phyloP scores from a whole-genome alignment of 2,329 filamentous ascomycete genomes.

The Zymoseptoria ardabiliae region DNA sequence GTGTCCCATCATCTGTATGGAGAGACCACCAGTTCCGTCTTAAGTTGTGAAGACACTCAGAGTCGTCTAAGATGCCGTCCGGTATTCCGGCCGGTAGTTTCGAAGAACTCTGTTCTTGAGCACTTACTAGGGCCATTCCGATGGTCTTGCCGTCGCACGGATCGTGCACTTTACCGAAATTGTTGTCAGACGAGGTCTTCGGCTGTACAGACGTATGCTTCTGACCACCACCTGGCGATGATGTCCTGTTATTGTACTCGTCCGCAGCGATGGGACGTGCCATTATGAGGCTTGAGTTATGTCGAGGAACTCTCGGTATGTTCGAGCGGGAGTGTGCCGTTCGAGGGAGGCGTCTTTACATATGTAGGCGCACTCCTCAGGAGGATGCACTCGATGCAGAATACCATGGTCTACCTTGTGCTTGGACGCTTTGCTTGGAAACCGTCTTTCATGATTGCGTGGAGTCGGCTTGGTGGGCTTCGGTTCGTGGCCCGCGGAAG shows the following conservation, averaged over 20 bases:
- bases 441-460: not conserved
- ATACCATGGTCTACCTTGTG: not conserved
- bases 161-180: not conserved
- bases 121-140: not conserved
- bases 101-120: not conserved
- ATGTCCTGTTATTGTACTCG: not conserved
- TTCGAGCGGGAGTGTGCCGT: too few species aligned
- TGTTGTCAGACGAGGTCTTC: not conserved
- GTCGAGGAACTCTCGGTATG: too few species aligned
- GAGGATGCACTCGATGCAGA: not conserved
- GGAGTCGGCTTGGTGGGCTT: not conserved
- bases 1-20: not conserved
- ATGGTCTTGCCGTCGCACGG: not conserved
- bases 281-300: not conserved
- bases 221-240: not conserved
- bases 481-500: not conserved
- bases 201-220: not conserved
- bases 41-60: not conserved
- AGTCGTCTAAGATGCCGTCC: not conserved
- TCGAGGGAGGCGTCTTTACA: not conserved
- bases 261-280: not conserved
- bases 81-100: not conserved
- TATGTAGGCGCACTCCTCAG: not conserved
- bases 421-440: not conserved
- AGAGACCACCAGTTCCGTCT: not conserved